Conservation (phyloP, 768 basidiomycete species). For the Mycena alexandri region DNA sequence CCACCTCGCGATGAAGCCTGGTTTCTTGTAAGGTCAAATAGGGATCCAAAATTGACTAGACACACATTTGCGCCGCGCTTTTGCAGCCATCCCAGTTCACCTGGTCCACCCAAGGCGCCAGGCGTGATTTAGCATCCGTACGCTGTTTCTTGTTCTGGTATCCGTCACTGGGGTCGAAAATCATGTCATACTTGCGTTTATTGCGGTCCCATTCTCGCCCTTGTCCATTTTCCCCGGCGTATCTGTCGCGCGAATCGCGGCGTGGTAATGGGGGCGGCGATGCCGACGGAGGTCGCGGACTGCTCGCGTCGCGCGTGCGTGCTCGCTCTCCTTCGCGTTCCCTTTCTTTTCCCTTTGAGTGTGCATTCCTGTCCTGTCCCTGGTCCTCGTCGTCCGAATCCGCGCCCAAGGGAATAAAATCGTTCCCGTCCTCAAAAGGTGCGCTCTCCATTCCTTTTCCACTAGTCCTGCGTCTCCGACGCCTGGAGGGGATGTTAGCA, state of each 20-base stretch:
- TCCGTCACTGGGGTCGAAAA: conserved; percentile 61
- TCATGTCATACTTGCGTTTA: conserved; percentile 63
- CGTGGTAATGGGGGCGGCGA: conserved; percentile 24
- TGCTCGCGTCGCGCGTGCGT: conserved; percentile 14
- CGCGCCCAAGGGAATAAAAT: conserved; percentile 21
- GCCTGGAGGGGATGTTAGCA: conserved; percentile 29
- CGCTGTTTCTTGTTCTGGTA: conserved; percentile 68
- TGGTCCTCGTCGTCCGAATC: conserved; percentile 22
- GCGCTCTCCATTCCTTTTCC: conserved; percentile 21
- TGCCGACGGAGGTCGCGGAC: conserved; percentile 16
- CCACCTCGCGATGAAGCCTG: conserved; percentile 90
- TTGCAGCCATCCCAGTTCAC: conserved; percentile 81
- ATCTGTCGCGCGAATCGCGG: conserved; percentile 17
- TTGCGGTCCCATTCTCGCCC: conserved; percentile 41
- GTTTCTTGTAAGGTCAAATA: conserved; percentile 24
- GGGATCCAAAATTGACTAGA: conserved; percentile 34
- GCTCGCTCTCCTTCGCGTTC: conserved; percentile 2
- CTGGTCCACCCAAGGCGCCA: conserved; percentile 76
- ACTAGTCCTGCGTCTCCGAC: conserved; percentile 25
- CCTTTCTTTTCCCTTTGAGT: conserved; percentile 12
- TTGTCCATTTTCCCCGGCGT: conserved; percentile 3
- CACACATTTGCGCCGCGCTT: conserved; percentile 89
- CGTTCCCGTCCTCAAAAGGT: conserved; percentile 25
- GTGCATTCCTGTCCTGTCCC: conserved; percentile 1
- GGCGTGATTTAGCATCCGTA: conserved; percentile 63